These are phyloP conservation scores for Hydnum rufescens DNA, from an alignment of 768 basidiomycete genomes.

Conservation along the genomic window DNA sequence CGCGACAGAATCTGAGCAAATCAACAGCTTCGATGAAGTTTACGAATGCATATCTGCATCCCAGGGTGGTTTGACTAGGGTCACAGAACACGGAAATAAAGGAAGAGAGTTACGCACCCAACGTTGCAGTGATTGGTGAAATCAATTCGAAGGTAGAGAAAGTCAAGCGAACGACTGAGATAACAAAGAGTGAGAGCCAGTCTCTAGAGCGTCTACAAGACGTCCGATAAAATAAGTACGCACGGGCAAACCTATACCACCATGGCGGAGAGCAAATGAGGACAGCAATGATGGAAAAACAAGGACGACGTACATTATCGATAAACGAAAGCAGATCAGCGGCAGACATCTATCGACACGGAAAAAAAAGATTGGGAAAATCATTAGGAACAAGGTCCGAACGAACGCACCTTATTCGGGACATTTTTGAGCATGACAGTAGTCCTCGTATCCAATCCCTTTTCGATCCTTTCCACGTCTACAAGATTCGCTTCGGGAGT, in stretches of 20 bases:
- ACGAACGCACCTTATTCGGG: conserved; percentile 41
- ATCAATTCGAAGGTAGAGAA: conserved; percentile 44
- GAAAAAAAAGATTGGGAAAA: conserved; percentile 1
- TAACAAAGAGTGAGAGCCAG: too few species aligned
- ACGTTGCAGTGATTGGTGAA: conserved; percentile 18
- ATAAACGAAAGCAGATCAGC: conserved; percentile 10
- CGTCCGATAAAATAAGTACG: too few species aligned
- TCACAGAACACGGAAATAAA: background rate
- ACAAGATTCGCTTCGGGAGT: conserved; percentile 27
- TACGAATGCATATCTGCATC: conserved; percentile 45
- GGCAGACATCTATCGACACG: conserved; percentile 8
- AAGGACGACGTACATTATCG: conserved; percentile 7
- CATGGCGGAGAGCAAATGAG: conserved; percentile 44
- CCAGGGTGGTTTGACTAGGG: background rate
- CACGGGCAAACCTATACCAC: conserved; percentile 51
- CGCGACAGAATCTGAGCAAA: conserved; percentile 52
- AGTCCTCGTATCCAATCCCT: conserved; percentile 58
- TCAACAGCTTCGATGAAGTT: conserved; percentile 72
- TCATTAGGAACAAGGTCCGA: background rate
- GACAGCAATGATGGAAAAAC: conserved; percentile 15
- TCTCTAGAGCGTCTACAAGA: too few species aligned
- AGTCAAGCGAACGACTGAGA: conserved; percentile 64
- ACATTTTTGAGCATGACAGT: conserved; percentile 88
- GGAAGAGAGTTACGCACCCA: conserved; percentile 8
- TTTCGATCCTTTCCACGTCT: conserved; percentile 51